These are phyloP conservation scores for Pleomassaria siparia DNA, from an alignment of 2,329 filamentous ascomycete genomes.

Conservation along the genomic window DNA sequence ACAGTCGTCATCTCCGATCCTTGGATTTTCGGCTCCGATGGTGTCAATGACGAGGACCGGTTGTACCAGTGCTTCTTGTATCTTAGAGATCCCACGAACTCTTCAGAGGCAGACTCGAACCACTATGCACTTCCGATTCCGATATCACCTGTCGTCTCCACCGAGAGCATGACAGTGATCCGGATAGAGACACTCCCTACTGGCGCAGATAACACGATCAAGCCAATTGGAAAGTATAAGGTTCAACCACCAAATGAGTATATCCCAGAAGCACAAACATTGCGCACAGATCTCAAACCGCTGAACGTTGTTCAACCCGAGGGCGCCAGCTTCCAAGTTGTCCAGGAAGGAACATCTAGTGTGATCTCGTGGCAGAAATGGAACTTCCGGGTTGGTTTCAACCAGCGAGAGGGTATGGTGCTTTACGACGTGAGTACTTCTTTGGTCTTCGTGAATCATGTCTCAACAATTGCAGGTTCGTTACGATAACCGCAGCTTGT, in stretches of 20 bases:
- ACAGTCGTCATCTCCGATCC: constrained; percentile 60
- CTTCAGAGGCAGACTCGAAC: constrained; percentile 63
- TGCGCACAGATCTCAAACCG: constrained; percentile 65
- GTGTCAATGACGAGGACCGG: constrained; percentile 50
- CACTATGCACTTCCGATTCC: constrained; percentile 69
- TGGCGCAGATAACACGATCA: constrained; percentile 62
- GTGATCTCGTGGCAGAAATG: constrained; percentile 69
- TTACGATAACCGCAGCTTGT: constrained; percentile 64
- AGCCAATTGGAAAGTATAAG: constrained; percentile 59
- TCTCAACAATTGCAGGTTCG: constrained; percentile 33
- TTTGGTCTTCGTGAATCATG: constrained; percentile 17
- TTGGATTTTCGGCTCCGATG: constrained; percentile 68
- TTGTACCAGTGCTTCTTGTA: constrained; percentile 68
- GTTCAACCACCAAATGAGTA: constrained; percentile 65
- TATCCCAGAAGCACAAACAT: constrained; percentile 62
- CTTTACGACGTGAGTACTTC: constrained; percentile 62
- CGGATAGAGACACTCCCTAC: constrained; percentile 71
- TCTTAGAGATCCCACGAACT: constrained; percentile 63
- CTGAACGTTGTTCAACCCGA: constrained; percentile 66
- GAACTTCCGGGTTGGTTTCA: constrained; percentile 70
- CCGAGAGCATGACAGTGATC: constrained; percentile 63
- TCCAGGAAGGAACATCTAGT: constrained; percentile 55
- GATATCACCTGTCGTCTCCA: constrained; percentile 69
- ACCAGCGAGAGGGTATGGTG: constrained; percentile 68
- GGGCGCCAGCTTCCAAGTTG: constrained; percentile 62